Evolutionary conservation across 1,139 yeast species (phyloP), one percentile per base, ranked within the genome.

Genomic region (Candida freyschussii): DNA sequence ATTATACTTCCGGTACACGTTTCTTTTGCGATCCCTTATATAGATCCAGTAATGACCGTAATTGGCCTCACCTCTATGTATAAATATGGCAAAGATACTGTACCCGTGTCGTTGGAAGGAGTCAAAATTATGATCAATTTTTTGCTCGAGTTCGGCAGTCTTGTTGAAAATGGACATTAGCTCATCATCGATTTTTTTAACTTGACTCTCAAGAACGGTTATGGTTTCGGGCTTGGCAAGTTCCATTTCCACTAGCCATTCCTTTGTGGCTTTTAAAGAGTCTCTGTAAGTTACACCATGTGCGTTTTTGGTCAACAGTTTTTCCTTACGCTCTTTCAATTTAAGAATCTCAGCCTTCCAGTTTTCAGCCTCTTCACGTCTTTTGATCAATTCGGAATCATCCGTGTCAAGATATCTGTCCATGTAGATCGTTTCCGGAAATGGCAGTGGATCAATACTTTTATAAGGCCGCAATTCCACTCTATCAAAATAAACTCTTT

Each of bases 41-140:
- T 89, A 91, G 12, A 89, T 75, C 96, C 97, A 91, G 56, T 91
- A 91, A 58, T 91, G 98, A 4, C 98, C 98, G 53, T 84, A 89
- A 36, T 87, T 78, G 2, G 96, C 98, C 50, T 87, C 95, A 7
- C 98, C 98, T 34, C 96, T 67, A 57, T 91, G 98, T 29, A 93
- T 86, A 52, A 91, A 91, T 7, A 91, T 80, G 0, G 97, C 94
- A 63, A 89, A 91, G 10, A 91, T 69, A 1, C 84, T 69, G 56
- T 91, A 91, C 0, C 91, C 94, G 18, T 79, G 70, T 35, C 69
- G 61, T 32, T 67, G 72, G 59, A 81, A 74, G 8, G 64, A 63
- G 14, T 65, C 63, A 53, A 82, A 87, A 50, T 82, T 93, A 16
- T 57, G 59, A 14, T 72, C 60, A 7, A 84, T 73, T 30, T 63